A percentile compares a stretch with the other conserved stretches of the same genome.
Evolutionary conservation across 371 early-diverging fungal genomes (phyloP).

Genomic region (Haplosporangium sp.): DNA sequence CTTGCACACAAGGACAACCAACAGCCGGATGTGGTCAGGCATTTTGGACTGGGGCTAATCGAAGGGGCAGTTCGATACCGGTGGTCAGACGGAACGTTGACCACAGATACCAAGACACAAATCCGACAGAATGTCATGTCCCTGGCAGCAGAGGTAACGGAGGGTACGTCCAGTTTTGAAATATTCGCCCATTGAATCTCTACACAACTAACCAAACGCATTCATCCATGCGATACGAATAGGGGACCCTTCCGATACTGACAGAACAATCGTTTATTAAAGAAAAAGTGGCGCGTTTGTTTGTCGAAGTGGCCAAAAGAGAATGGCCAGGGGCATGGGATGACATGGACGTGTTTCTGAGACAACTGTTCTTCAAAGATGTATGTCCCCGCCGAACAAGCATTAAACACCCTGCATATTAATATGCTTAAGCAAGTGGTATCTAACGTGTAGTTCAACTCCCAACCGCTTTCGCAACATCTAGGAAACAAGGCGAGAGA

Average conservation of each 20-base stretch:
- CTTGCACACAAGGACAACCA: constrained; percentile 59
- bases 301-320: constrained; percentile 67
- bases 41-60: constrained; percentile 65
- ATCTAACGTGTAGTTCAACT: no score
- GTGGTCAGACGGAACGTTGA: constrained; percentile 57
- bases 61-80: constrained; percentile 59
- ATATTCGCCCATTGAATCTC: no score
- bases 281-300: constrained; percentile 60
- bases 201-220: neutral
- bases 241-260: constrained; percentile 28
- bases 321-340: constrained; percentile 68
- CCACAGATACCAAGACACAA: constrained; percentile 30
- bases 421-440: no score
- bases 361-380: constrained; percentile 52
- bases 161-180: neutral
- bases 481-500: constrained; percentile 57
- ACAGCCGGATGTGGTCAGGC: constrained; percentile 55
- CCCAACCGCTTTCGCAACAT: neutral
- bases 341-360: constrained; percentile 59
- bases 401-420: neutral
- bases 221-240: neutral
- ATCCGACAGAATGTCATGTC: constrained; percentile 52
- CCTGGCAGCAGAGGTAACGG: constrained; percentile 53
- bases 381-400: constrained; percentile 34
- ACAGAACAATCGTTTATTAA: constrained; percentile 56